These are phyloP conservation scores for Grosmannia huntii DNA, from an alignment of 2,329 filamentous ascomycete species.

Conservation along the genomic window DNA sequence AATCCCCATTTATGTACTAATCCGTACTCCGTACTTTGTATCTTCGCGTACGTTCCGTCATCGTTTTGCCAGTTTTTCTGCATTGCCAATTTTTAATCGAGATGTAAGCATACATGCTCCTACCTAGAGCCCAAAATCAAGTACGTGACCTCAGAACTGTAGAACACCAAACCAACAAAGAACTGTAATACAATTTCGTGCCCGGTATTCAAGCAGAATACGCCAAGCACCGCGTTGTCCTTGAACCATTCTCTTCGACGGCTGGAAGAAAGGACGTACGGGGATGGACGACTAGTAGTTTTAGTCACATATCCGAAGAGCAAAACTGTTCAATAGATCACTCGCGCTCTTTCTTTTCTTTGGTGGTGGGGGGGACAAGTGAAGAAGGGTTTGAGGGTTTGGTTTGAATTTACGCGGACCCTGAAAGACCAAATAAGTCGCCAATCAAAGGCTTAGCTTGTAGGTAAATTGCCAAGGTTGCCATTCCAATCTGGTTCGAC, in stretches of 20 bases:
- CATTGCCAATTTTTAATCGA: no score
- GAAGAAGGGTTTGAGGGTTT: background rate
- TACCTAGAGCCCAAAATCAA: no score
- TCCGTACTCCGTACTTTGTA: no score
- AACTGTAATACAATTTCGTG: background rate
- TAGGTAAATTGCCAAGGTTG: constrained; percentile 57
- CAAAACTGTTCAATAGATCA: background rate
- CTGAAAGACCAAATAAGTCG: background rate
- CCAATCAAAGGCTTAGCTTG: constrained; percentile 23
- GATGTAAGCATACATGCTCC: no score
- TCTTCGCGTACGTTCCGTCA: no score
- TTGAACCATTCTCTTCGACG: background rate
- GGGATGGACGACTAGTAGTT: background rate
- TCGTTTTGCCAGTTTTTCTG: no score
- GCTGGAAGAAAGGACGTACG: background rate
- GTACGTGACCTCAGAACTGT: no score
- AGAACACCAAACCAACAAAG: no score
- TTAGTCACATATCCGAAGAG: background rate
- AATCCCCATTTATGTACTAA: no score
- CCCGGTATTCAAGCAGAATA: background rate
- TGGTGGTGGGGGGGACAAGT: no score
- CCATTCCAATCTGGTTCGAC: constrained; percentile 28
- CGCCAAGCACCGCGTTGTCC: background rate
- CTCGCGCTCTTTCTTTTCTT: background rate
- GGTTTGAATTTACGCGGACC: background rate